Percentiles rank a stretch among this genome's conserved stretches.
Evolutionary conservation across 164 flowering plant genomes (phyloP).

Genomic region (Liriodendron chinense): DNA sequence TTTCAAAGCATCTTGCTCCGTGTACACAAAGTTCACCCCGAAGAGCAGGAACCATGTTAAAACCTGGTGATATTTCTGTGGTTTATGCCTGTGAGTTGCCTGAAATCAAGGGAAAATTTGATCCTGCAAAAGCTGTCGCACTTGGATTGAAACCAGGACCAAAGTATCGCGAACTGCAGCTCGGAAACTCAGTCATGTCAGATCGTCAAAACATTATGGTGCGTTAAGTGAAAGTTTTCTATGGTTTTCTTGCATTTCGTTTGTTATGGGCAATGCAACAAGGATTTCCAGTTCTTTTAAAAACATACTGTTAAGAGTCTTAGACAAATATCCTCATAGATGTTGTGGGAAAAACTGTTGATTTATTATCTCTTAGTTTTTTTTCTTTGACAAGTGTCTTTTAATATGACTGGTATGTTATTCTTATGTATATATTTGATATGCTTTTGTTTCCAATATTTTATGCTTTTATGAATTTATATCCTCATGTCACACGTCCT

Average conservation of each 20-base stretch:
- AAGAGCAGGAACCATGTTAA: slow-evolving; percentile 17
- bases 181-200: slow-evolving; percentile 80
- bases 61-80: slow-evolving; percentile 85
- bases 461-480: too few species aligned
- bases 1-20: slow-evolving; percentile 6
- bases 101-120: slow-evolving; percentile 88
- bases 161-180: slow-evolving; percentile 78
- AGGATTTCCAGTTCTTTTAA: background rate
- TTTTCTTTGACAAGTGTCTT: too few species aligned
- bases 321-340: too few species aligned
- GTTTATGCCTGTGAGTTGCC: slow-evolving; percentile 88
- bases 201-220: slow-evolving; percentile 73
- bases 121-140: slow-evolving; percentile 72
- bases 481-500: too few species aligned
- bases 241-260: background rate
- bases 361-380: too few species aligned
- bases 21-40: slow-evolving; percentile 10
- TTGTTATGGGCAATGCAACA: background rate
- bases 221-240: slow-evolving; percentile 17
- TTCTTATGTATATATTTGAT: too few species aligned
- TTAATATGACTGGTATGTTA: too few species aligned
- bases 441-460: too few species aligned
- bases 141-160: slow-evolving; percentile 90
- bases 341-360: too few species aligned
- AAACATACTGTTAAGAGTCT: too few species aligned